These are phyloP conservation scores for Xylaria palmicola DNA, from an alignment of 495 filamentous ascomycete species.

Conservation along the genomic window DNA sequence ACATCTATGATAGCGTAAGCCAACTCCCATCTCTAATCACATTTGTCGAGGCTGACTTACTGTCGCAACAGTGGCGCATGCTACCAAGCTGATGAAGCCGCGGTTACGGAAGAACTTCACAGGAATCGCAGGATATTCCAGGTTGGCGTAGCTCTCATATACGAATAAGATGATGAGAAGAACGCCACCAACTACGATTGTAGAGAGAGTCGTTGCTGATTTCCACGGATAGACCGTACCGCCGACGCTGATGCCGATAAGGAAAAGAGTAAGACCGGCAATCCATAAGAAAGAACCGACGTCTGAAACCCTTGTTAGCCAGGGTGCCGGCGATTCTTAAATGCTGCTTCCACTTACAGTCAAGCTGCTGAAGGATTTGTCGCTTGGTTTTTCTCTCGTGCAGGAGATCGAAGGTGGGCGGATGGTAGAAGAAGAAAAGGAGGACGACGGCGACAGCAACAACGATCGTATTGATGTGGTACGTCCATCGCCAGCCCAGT, in stretches of 20 bases:
- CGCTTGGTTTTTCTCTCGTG: constrained; percentile 33
- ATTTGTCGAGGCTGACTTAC: constrained; percentile 8
- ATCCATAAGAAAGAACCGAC: constrained; percentile 38
- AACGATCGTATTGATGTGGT: constrained; percentile 46
- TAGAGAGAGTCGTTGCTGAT: constrained; percentile 45
- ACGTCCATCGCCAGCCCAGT: constrained; percentile 45
- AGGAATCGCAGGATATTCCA: constrained; percentile 37
- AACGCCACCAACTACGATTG: constrained; percentile 42
- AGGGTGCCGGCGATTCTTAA: neutral
- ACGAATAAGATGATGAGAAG: constrained; percentile 43
- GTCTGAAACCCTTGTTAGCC: constrained; percentile 19
- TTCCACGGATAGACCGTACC: constrained; percentile 50
- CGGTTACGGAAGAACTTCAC: constrained; percentile 45
- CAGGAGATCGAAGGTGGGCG: constrained; percentile 35
- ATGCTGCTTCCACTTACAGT: constrained; percentile 29
- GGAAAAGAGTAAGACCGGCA: constrained; percentile 43
- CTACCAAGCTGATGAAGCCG: constrained; percentile 42
- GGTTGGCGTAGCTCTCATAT: constrained; percentile 41
- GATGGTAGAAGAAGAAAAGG: constrained; percentile 41
- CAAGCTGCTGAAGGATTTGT: constrained; percentile 38
- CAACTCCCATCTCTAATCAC: neutral
- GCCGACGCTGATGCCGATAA: constrained; percentile 53
- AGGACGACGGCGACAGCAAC: constrained; percentile 35
- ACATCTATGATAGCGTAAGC: constrained; percentile 20
- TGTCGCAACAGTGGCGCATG: constrained; percentile 35